Conservation (phyloP, 2,329 filamentous ascomycete species). For the Apiospora kogelbergensis region DNA sequence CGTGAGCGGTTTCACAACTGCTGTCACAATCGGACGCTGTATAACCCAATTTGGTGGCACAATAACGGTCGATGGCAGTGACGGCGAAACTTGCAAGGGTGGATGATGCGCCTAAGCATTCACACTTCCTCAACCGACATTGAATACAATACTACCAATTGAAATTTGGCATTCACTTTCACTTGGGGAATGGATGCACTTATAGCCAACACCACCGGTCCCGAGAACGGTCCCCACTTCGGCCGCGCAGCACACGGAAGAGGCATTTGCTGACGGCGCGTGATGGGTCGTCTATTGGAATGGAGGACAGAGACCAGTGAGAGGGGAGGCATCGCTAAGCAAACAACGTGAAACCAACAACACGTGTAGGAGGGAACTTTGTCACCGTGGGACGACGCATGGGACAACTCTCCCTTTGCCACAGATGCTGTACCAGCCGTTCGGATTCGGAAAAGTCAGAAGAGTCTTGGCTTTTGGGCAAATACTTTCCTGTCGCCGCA, state of each 20-base stretch:
- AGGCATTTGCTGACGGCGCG: not conserved
- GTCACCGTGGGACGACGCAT: not conserved
- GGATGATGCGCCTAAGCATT: not conserved
- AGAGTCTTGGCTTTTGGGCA: not conserved
- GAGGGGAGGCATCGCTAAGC: not conserved
- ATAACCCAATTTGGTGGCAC: not conserved
- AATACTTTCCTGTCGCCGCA: not conserved
- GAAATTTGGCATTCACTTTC: too few relatives aligned
- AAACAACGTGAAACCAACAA: not conserved
- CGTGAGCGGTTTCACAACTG: conserved; percentile 4
- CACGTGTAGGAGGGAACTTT: not conserved
- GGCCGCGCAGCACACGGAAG: not conserved
- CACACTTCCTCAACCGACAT: too few relatives aligned
- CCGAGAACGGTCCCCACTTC: not conserved
- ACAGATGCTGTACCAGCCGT: not conserved
- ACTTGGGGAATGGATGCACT: too few relatives aligned
- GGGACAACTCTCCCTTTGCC: not conserved
- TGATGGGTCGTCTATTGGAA: not conserved
- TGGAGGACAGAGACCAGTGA: not conserved
- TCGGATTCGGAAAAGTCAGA: not conserved
- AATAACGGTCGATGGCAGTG: not conserved
- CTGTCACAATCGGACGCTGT: conserved; percentile 2
- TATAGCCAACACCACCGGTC: not conserved
- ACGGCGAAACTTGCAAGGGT: not conserved
- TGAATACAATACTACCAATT: too few relatives aligned